Evolutionary conservation across 78 protist genomes (phyloP).

Genomic region (Dictyostelium intermedium): DNA sequence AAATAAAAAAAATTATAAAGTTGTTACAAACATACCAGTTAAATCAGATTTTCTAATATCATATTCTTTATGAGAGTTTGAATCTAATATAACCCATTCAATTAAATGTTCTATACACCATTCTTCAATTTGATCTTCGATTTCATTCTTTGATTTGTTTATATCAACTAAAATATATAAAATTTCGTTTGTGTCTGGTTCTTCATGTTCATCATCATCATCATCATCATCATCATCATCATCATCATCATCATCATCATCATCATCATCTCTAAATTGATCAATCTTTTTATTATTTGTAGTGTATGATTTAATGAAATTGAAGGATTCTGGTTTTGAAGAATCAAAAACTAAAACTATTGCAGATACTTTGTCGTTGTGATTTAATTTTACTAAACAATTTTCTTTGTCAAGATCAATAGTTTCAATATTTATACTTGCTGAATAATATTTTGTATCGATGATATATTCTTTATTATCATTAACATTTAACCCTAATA

Average conservation of each 20-base stretch:
- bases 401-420: not conserved
- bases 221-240: not conserved
- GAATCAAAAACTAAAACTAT: conserved; percentile 31
- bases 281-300: not conserved
- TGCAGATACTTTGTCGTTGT: not conserved
- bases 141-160: not conserved
- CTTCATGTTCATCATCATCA: not conserved
- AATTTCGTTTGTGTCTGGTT: conserved; percentile 6
- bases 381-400: not conserved
- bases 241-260: not conserved
- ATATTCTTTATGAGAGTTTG: conserved; percentile 6
- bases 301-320: not conserved
- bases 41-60: conserved; percentile 17
- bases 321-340: conserved; percentile 1
- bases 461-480: not conserved
- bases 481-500: not conserved
- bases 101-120: conserved; percentile 42
- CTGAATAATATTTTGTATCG: not conserved
- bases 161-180: conserved; percentile 7
- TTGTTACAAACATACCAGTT: not conserved
- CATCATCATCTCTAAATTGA: too few relatives aligned
- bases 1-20: too few relatives aligned
- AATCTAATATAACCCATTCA: conserved; percentile 9
- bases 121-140: conserved; percentile 33
- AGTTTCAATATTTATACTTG: not conserved